Evolutionary conservation across 768 basidiomycete species (phyloP).

Genomic region (Saitozyma sp.): DNA sequence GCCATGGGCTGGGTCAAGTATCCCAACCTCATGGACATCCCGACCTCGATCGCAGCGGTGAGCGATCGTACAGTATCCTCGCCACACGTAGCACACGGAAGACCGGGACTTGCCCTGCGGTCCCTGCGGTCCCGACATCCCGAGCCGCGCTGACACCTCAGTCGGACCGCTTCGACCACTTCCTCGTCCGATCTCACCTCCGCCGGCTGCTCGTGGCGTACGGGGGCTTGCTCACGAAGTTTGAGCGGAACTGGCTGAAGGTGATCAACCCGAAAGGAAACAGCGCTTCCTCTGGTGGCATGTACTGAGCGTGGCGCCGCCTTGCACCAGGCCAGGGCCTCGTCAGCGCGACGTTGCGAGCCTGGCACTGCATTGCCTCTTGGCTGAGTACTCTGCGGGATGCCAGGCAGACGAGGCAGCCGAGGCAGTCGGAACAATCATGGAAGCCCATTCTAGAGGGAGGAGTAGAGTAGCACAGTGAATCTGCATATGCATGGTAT

Average conservation of each 20-base stretch:
- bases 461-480: no score
- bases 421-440: no score
- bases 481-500: no score
- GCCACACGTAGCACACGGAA: not conserved
- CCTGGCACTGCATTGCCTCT: no score
- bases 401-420: no score
- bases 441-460: no score
- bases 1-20: slow-evolving; percentile 32
- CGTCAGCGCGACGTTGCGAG: no score
- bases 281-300: slow-evolving; percentile 20
- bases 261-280: slow-evolving; percentile 44
- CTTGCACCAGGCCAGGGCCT: no score
- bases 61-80: not conserved
- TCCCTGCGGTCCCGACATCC: no score
- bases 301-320: slow-evolving; percentile 24
- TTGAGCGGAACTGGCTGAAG: slow-evolving; percentile 44
- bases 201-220: slow-evolving; percentile 29
- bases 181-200: slow-evolving; percentile 29
- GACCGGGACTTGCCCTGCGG: no score
- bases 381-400: no score
- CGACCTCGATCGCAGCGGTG: slow-evolving; percentile 10
- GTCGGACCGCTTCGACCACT: slow-evolving; percentile 40
- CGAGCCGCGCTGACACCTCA: not conserved
- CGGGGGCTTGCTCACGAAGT: slow-evolving; percentile 31
- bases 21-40: slow-evolving; percentile 39